phyloP scores from a whole-genome alignment of 2,329 filamentous ascomycete species.

The Aspergillus neoniger region DNA sequence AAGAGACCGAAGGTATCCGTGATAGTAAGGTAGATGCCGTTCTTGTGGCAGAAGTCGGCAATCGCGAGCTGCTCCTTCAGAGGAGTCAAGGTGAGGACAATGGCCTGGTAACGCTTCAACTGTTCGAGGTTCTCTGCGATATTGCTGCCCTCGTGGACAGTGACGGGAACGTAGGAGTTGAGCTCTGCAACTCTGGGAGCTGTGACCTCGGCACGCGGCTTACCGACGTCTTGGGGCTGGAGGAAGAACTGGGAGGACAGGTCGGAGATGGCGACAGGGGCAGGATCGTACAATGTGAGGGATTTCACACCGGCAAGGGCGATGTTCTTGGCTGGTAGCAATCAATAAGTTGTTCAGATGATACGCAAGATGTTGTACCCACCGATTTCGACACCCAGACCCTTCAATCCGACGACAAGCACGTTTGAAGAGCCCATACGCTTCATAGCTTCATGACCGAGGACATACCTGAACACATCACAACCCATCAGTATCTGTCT shows the following conservation, averaged over 20 bases:
- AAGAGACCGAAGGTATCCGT: slow-evolving; percentile 93
- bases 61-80: slow-evolving; percentile 79
- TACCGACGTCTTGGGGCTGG: slow-evolving; percentile 81
- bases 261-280: slow-evolving; percentile 79
- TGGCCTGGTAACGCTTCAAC: slow-evolving; percentile 87
- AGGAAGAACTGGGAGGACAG: slow-evolving; percentile 98
- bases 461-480: slow-evolving; percentile 55
- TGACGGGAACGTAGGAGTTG: slow-evolving; percentile 92
- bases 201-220: slow-evolving; percentile 83
- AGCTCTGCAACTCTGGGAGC: slow-evolving; percentile 89
- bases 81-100: slow-evolving; percentile 84
- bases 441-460: slow-evolving; percentile 89
- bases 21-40: slow-evolving; percentile 86
- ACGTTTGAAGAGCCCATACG: slow-evolving; percentile 97
- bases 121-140: slow-evolving; percentile 75
- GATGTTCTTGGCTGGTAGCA: slow-evolving; percentile 84
- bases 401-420: slow-evolving; percentile 86
- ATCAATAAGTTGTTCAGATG: slow-evolving; percentile 7
- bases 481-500: slow-evolving; percentile 2
- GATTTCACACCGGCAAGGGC: slow-evolving; percentile 98
- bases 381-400: slow-evolving; percentile 89
- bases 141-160: slow-evolving; percentile 65
- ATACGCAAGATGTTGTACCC: slow-evolving; percentile 23
- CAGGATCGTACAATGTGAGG: slow-evolving; percentile 87
- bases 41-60: slow-evolving; percentile 89